Evolutionary conservation across 2,329 filamentous ascomycete genomes (phyloP).

Genomic region (Alternaria viburni): DNA sequence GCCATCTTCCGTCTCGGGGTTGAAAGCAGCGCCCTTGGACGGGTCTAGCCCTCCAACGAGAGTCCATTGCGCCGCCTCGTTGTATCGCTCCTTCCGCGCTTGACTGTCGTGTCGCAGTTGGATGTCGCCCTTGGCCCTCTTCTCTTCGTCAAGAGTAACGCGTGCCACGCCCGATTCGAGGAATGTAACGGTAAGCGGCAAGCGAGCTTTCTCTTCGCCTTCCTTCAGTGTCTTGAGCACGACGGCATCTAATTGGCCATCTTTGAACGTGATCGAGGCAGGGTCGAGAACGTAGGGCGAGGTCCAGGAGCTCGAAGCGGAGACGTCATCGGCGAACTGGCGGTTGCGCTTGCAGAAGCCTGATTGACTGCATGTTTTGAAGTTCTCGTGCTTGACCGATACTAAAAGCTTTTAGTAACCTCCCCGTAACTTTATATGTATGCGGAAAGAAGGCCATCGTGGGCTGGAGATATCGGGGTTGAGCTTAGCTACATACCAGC

Average conservation of each 20-base stretch:
- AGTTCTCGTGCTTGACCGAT: conserved; percentile 92
- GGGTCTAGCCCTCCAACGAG: conserved; percentile 80
- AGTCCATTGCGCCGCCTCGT: conserved; percentile 85
- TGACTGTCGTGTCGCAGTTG: conserved; percentile 83
- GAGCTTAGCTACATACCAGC: conserved; percentile 41
- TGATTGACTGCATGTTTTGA: conserved; percentile 94
- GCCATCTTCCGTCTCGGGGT: conserved; percentile 68
- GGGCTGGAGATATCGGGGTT: background rate
- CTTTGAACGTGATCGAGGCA: conserved; percentile 74
- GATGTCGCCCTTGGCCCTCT: conserved; percentile 85
- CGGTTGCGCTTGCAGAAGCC: conserved; percentile 98
- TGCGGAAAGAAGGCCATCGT: background rate
- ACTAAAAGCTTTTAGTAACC: conserved; percentile 55
- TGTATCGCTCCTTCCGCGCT: conserved; percentile 89
- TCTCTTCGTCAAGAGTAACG: conserved; percentile 90
- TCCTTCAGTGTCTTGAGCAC: conserved; percentile 80
- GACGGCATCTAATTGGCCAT: conserved; percentile 78
- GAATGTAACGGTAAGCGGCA: conserved; percentile 87
- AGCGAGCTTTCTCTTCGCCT: conserved; percentile 70
- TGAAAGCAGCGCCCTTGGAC: conserved; percentile 74
- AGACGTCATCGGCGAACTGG: conserved; percentile 80
- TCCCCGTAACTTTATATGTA: background rate
- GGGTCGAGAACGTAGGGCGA: conserved; percentile 81
- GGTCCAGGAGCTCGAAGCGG: conserved; percentile 71
- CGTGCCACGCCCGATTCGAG: conserved; percentile 87